phyloP scores from a whole-genome alignment of 2,329 filamentous ascomycete species.

The Dactylonectria macrodidyma region DNA sequence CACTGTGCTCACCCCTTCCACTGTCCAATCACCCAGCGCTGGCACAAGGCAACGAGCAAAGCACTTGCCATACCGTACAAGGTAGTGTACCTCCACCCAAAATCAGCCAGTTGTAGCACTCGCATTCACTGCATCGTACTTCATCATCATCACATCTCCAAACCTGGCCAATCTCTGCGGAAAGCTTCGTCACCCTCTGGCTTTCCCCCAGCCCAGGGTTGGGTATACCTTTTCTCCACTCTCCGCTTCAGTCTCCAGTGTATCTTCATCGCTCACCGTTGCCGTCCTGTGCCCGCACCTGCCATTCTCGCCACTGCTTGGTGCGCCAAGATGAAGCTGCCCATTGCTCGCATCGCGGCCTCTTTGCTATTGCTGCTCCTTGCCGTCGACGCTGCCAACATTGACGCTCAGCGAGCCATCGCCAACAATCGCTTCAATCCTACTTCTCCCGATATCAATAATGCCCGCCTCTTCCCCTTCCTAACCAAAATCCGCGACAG shows the following conservation, averaged over 20 bases:
- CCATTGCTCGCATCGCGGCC: conserved; percentile 35
- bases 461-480: conserved; percentile 59
- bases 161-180: background rate
- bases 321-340: conserved; percentile 44
- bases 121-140: conserved; percentile 4
- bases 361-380: conserved; percentile 46
- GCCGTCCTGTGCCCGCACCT: background rate
- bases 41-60: background rate
- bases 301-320: conserved; percentile 16
- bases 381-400: conserved; percentile 49
- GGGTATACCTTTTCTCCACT: conserved; percentile 1
- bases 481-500: conserved; percentile 66
- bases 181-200: conserved; percentile 3
- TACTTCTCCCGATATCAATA: conserved; percentile 35
- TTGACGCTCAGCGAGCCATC: conserved; percentile 45
- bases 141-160: conserved; percentile 10
- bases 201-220: conserved; percentile 14
- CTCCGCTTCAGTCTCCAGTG: conserved; percentile 1
- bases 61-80: background rate
- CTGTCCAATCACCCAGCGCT: background rate
- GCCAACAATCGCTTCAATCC: conserved; percentile 33
- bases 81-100: background rate
- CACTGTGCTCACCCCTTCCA: background rate
- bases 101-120: background rate
- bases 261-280: background rate